phyloP scores from a whole-genome alignment of 139 green algal species.

The Zygnema circumcarinatum region DNA sequence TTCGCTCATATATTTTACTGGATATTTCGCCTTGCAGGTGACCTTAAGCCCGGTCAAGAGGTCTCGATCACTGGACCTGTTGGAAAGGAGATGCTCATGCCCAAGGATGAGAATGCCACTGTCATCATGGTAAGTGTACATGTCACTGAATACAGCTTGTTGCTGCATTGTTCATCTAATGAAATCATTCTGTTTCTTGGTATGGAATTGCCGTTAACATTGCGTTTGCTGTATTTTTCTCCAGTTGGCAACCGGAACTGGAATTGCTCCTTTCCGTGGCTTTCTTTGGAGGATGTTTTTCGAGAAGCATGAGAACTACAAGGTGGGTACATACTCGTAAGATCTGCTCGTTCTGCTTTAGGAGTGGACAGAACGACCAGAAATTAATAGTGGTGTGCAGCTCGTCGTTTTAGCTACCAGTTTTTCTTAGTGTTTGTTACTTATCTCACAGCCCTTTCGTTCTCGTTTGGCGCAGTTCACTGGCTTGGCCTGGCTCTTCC shows the following conservation, averaged over 20 bases:
- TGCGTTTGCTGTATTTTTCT: too few relatives aligned
- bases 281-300: slow-evolving; percentile 67
- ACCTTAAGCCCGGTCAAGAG: slow-evolving; percentile 60
- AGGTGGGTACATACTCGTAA: slow-evolving; percentile 32
- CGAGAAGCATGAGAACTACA: slow-evolving; percentile 64
- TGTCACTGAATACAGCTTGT: neutral
- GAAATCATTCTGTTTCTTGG: too few relatives aligned
- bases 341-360: neutral
- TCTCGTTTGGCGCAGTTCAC: slow-evolving; percentile 49
- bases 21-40: slow-evolving; percentile 41
- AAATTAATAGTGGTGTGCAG: neutral
- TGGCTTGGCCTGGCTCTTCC: slow-evolving; percentile 62
- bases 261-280: slow-evolving; percentile 60
- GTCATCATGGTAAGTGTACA: slow-evolving; percentile 59
- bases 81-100: slow-evolving; percentile 66
- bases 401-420: neutral
- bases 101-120: slow-evolving; percentile 57
- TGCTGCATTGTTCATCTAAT: neutral
- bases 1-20: too few relatives aligned
- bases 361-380: neutral
- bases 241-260: slow-evolving; percentile 61
- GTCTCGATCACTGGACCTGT: slow-evolving; percentile 61
- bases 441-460: neutral
- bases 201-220: too few relatives aligned
- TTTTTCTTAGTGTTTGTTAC: slow-evolving; percentile 3